Conservation (phyloP, 148 eudicot species). For the Dianthus caryophyllus region DNA sequence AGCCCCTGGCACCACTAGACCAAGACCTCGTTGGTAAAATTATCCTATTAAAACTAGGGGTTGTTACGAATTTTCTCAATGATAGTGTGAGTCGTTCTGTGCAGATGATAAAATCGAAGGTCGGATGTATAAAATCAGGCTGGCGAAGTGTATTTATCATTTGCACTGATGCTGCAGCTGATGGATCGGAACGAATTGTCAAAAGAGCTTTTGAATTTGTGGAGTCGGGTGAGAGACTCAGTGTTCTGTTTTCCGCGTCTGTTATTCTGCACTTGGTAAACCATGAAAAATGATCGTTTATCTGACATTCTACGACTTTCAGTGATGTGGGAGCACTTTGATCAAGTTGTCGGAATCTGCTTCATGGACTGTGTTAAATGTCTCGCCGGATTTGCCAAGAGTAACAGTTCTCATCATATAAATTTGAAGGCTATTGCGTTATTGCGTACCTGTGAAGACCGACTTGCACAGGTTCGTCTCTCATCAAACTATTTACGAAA, state of each 20-base stretch:
- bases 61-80: no score
- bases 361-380: slow-evolving; percentile 99
- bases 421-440: slow-evolving; percentile 98
- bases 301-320: slow-evolving; percentile 26
- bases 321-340: slow-evolving; percentile 98
- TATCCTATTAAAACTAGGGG: no score
- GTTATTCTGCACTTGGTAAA: neutral
- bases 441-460: slow-evolving; percentile 96
- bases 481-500: slow-evolving; percentile 5
- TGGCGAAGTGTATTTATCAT: slow-evolving; percentile 99
- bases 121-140: slow-evolving; percentile 94
- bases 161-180: slow-evolving; percentile 97
- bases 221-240: slow-evolving; percentile 69
- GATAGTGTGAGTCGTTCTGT: neutral
- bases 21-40: no score
- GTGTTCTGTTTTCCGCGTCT: slow-evolving; percentile 10
- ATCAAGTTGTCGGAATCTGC: slow-evolving; percentile 97
- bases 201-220: slow-evolving; percentile 98
- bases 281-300: slow-evolving; percentile 12
- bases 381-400: slow-evolving; percentile 96
- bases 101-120: slow-evolving; percentile 98
- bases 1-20: no score
- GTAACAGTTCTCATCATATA: slow-evolving; percentile 85
- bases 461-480: slow-evolving; percentile 89
- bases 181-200: slow-evolving; percentile 86